Conservation (phyloP, 164 flowering plant species). For the Magnolia sinica region DNA sequence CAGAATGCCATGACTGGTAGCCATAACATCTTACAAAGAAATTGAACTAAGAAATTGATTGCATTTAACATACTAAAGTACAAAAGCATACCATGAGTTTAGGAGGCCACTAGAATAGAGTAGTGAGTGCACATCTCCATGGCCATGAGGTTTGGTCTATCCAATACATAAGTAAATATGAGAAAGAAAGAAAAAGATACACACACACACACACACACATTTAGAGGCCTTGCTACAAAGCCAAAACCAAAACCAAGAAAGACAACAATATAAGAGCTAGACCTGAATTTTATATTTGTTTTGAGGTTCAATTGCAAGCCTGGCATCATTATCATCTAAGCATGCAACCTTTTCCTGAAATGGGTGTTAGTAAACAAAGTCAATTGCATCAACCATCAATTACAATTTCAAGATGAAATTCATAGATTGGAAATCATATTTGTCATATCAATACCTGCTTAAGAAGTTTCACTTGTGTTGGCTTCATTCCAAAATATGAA, state of each 20-base stretch:
- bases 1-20: not conserved
- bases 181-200: not conserved
- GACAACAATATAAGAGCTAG: not conserved
- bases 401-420: not conserved
- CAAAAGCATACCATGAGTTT: slow-evolving; percentile 52
- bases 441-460: slow-evolving; percentile 68
- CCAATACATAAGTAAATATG: slow-evolving; percentile 11
- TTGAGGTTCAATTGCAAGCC: slow-evolving; percentile 82
- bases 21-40: not conserved
- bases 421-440: not conserved
- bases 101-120: slow-evolving; percentile 88
- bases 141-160: slow-evolving; percentile 99
- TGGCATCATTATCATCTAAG: slow-evolving; percentile 90
- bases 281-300: slow-evolving; percentile 90
- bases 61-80: not conserved
- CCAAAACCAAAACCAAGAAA: not conserved
- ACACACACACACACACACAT: not conserved
- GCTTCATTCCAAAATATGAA: slow-evolving; percentile 90
- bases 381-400: not conserved
- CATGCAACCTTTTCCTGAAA: slow-evolving; percentile 98
- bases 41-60: not conserved
- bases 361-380: not conserved
- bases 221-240: not conserved
- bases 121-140: slow-evolving; percentile 98
- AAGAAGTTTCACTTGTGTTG: slow-evolving; percentile 76